Base-by-base conservation (phyloP, 2,329 filamentous ascomycete genomes). In the Mycocentrospora acerina region DNA sequence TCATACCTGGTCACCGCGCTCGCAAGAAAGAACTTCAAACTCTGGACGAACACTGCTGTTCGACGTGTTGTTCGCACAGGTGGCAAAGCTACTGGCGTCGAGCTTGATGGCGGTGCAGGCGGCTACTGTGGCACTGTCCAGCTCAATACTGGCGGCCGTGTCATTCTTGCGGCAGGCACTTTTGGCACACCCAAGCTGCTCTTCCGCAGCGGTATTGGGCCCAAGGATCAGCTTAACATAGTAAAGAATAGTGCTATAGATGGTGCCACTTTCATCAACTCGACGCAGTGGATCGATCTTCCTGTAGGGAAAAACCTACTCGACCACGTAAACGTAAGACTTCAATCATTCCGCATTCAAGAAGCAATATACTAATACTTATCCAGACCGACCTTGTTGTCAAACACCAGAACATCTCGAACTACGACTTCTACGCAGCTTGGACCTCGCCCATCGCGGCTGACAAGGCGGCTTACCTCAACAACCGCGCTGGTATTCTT, bases 141-240 rank as follows among this genome's bases (percentile, higher is more conserved):
- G 6, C 66, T 87, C 40, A 81, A 81, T 15, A 55, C 73, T 4
- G 64, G 68, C 25, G 85, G 85, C 8, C 78, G 82, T 35, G 83
- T 88, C 29, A 78, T 88, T 50, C 69, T 88, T 22, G 78, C 85
- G 13, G 79, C 82, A 1, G 85, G 85, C 32, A 71, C 83, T 1
- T 86, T 88, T 46, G 82, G 82, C n/a, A 82, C 82, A 2, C 73
- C 83, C 11, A 85, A 85, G 66, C 70, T 89, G 32, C 74, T 88
- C 2, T 73, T 86, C 66, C 76, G 83, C 55, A 83, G 80, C 67
- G 82, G 85, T 50, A 88, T 86, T 47, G 85, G 84, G 4, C 82
- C 82, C 15, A 64, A 66, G 35, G 69, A 68, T 29, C 71, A 74
- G 57, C 70, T 76, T 30, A 61, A 61, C 29, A 59, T 68, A 16